phyloP scores from a whole-genome alignment of 169 alveolate genomes.

The Perkinsus marinus region DNA sequence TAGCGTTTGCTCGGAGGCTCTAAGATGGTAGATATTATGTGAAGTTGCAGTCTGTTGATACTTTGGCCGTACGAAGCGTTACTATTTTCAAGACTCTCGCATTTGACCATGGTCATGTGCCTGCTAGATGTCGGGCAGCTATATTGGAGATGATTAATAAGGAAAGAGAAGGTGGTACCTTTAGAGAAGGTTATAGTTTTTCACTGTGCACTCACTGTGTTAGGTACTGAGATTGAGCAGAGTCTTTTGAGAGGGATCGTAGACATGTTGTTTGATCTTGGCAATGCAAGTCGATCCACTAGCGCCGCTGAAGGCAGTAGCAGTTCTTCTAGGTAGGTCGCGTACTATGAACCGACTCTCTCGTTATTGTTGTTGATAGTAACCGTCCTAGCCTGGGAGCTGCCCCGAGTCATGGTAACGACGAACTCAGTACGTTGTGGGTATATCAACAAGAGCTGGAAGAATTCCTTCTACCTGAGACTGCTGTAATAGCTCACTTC shows the following conservation, averaged over 20 bases:
- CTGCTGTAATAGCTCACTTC: not conserved
- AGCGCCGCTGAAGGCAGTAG: not conserved
- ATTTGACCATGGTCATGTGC: not conserved
- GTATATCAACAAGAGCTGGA: constrained; percentile 29
- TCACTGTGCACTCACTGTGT: not conserved
- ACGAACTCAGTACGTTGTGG: not conserved
- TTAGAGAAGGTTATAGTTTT: not conserved
- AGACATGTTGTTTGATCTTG: constrained; percentile 24
- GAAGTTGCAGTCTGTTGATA: constrained; percentile 37
- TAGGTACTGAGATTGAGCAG: not conserved
- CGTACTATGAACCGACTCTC: not conserved
- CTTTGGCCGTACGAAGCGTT: constrained; percentile 32
- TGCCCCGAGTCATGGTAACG: not conserved
- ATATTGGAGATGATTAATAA: not conserved
- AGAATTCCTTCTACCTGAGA: constrained; percentile 20
- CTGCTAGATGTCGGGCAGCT: not conserved
- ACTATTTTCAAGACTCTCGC: constrained; percentile 37
- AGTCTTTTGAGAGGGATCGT: not conserved
- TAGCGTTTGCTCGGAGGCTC: not conserved
- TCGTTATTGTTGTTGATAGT: not conserved
- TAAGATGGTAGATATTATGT: constrained; percentile 8
- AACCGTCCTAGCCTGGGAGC: not conserved
- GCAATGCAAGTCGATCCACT: constrained; percentile 2
- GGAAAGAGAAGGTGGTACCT: not conserved
- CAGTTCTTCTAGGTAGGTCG: not conserved